A percentile compares a stretch with the other conserved stretches of the same genome.
These are phyloP conservation scores for Lactifluus pinguis DNA, from an alignment of 768 basidiomycete species.

Conservation along the genomic window DNA sequence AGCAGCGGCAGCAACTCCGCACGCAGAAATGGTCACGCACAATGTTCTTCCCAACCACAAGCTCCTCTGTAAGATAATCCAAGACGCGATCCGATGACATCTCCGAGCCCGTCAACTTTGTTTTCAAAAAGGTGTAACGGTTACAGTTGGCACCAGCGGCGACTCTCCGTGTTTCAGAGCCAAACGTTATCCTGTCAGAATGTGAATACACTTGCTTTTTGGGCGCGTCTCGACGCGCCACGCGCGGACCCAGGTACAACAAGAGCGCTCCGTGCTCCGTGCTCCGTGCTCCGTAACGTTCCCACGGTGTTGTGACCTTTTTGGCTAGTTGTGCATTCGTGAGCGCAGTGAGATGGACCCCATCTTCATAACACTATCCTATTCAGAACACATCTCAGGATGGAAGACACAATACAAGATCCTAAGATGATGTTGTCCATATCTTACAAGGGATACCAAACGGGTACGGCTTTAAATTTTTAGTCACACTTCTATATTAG, in stretches of 20 bases:
- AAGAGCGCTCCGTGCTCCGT: too few species aligned
- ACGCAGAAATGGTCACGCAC: slow-evolving; percentile 24
- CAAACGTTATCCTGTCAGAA: background rate
- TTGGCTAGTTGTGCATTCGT: too few species aligned
- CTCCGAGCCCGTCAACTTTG: background rate
- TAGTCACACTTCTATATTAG: background rate
- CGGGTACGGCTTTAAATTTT: background rate
- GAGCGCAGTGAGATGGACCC: too few species aligned
- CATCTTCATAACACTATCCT: too few species aligned
- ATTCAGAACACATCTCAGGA: too few species aligned
- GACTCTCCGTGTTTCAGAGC: background rate
- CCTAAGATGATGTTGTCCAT: too few species aligned
- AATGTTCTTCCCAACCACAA: slow-evolving; percentile 36
- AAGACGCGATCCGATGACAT: slow-evolving; percentile 22
- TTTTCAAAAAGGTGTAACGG: background rate
- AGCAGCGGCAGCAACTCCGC: background rate
- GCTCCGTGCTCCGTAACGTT: too few species aligned
- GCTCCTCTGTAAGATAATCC: slow-evolving; percentile 40
- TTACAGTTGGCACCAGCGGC: background rate
- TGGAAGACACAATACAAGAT: too few species aligned
- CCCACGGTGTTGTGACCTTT: too few species aligned
- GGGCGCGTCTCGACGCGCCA: background rate
- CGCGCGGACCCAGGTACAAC: background rate
- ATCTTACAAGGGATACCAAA: background rate
- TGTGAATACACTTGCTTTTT: too few species aligned